A percentile compares a stretch with the other conserved stretches of the same genome.
These are phyloP conservation scores for Wickerhamomyces alni DNA, from an alignment of 805 yeast genomes.

Conservation along the genomic window DNA sequence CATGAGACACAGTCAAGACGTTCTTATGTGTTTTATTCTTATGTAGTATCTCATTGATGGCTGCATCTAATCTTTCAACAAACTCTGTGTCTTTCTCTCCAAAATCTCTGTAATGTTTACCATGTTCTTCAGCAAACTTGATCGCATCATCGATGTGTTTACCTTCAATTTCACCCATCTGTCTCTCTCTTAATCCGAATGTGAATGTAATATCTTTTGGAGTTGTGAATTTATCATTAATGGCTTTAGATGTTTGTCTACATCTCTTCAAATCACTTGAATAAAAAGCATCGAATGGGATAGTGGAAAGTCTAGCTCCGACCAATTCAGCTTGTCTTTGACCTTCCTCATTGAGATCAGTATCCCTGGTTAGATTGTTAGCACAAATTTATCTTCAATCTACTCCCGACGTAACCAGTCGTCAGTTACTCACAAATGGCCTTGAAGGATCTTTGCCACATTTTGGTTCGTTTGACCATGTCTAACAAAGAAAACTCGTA, in stretches of 20 bases:
- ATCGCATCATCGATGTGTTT: slow-evolving; percentile 63
- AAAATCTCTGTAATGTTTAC: slow-evolving; percentile 46
- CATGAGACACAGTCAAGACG: slow-evolving; percentile 66
- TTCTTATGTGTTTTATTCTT: slow-evolving; percentile 35
- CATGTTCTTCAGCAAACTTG: slow-evolving; percentile 43
- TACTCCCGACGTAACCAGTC: no score
- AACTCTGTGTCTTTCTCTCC: slow-evolving; percentile 38
- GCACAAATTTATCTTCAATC: no score
- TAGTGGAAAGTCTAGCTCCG: slow-evolving; percentile 35
- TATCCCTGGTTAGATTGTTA: slow-evolving; percentile 30
- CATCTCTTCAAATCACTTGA: slow-evolving; percentile 49
- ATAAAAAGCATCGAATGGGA: slow-evolving; percentile 28
- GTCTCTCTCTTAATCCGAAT: slow-evolving; percentile 55
- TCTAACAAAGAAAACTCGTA: slow-evolving; percentile 59
- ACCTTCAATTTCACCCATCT: slow-evolving; percentile 78
- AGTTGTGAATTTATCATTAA: slow-evolving; percentile 25
- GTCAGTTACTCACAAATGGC: slow-evolving; percentile 39
- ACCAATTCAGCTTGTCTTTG: slow-evolving; percentile 49
- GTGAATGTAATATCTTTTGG: slow-evolving; percentile 27
- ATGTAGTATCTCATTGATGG: slow-evolving; percentile 38
- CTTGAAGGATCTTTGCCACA: slow-evolving; percentile 64
- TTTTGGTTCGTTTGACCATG: slow-evolving; percentile 86
- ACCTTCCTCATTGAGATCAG: slow-evolving; percentile 59
- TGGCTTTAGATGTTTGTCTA: slow-evolving; percentile 45
- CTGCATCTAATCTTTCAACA: slow-evolving; percentile 37